A percentile compares a stretch with the other conserved stretches of the same genome.
These are phyloP conservation scores for Eimeria tenella DNA, from an alignment of 169 alveolate genomes.

Conservation along the genomic window DNA sequence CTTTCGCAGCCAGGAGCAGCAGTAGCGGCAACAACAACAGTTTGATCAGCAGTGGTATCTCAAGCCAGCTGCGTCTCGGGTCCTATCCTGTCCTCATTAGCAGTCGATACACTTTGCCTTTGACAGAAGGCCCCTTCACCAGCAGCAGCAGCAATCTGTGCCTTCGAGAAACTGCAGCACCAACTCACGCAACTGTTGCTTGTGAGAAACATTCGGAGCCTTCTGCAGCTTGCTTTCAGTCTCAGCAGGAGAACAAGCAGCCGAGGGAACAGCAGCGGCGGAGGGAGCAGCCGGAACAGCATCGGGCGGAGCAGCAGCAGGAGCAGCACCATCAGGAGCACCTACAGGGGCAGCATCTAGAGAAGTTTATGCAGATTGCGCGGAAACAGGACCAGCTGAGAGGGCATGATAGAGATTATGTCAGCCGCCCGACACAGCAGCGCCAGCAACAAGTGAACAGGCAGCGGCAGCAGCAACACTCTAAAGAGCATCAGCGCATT, in stretches of 20 bases:
- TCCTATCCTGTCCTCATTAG: neutral
- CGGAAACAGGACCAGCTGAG: no score
- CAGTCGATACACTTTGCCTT: neutral
- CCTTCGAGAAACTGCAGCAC: neutral
- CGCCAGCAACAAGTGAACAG: no score
- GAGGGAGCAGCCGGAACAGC: neutral
- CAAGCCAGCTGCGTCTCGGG: slow-evolving; percentile 1
- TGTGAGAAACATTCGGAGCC: neutral
- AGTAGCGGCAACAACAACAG: neutral
- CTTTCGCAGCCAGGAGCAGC: slow-evolving; percentile 4
- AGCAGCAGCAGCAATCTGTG: slow-evolving; percentile 4
- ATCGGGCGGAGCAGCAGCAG: neutral
- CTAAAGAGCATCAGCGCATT: neutral
- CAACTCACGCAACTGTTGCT: neutral
- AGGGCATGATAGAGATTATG: no score
- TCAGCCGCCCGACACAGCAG: no score
- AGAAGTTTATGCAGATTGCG: neutral
- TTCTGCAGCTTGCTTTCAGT: neutral
- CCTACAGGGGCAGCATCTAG: neutral
- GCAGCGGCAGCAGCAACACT: slow-evolving; percentile 3
- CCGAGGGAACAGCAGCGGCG: neutral
- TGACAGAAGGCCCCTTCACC: neutral
- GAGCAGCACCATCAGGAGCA: neutral
- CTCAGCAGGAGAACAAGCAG: slow-evolving; percentile 4
- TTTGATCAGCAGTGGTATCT: neutral